Evolutionary conservation across 2,329 filamentous ascomycete species (phyloP), one percentile per base, ranked within the genome.

Genomic region (Colletotrichum liaoningense): DNA sequence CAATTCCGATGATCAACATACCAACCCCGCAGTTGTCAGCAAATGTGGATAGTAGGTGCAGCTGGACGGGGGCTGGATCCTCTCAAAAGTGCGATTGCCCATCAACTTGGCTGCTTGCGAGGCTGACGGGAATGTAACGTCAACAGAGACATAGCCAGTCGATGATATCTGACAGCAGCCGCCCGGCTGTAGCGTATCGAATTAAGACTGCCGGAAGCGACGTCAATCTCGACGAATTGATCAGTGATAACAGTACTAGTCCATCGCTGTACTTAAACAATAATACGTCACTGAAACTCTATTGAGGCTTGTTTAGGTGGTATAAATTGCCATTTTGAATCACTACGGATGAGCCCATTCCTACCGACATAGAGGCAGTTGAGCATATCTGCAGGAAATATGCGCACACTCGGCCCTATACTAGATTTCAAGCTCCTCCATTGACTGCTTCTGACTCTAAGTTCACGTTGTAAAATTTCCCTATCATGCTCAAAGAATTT

Each of bases 201-300:
- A 49, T n/a, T 19, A 49, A 19, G 42, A 49, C 19, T 49, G 16
- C 19, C n/a, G 42, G 6, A 19, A 9, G 19, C 16, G 3, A 49
- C 16, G 42, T n/a, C 6, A 49, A 49, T 19, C 7, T 49, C 7
- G 19, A 49, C 19, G 8, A n/a, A 5, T 0, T 9, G 19, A 19
- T 19, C 19, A 7, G 3, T 6, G 42, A 2, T 4, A 9, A 8
- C 30, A 33, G 2, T 33, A 1, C 8, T 0, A 11, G 8, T 9
- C 30, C 8, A 33, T 33, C 30, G 30, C 3, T 11, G 30, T 33
- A 33, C 30, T 33, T 0, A 11, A 11, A 1, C 3, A 9, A 8
- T 33, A 11, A 11, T 4, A 33, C 3, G 9, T 33, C 1, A 9
- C 8, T 33, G 1, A 11, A 33, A 11, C 2, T 33, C 30, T 33